Conservation (phyloP, 495 filamentous ascomycete genomes). For the Lasiosphaeria hispida region DNA sequence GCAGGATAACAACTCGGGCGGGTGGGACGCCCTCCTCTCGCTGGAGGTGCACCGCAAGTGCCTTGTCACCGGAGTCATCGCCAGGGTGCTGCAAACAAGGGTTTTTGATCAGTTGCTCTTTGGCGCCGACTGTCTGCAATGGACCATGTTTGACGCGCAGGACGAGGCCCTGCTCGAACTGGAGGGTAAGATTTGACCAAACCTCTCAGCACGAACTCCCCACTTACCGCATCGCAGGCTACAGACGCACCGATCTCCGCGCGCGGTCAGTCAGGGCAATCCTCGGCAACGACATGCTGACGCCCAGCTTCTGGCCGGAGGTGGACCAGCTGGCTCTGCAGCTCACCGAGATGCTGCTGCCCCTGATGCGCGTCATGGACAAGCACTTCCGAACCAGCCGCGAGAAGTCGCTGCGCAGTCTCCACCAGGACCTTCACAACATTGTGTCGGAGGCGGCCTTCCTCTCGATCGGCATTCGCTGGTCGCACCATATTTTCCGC, state of each 20-base stretch:
- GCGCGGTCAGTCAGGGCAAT: conserved; percentile 27
- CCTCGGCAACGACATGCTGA: conserved; percentile 29
- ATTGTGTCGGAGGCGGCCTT: conserved; percentile 44
- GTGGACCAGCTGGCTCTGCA: conserved; percentile 43
- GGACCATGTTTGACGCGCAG: conserved; percentile 32
- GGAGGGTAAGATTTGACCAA: conserved; percentile 37
- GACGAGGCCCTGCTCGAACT: conserved; percentile 30
- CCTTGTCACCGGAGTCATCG: conserved; percentile 42
- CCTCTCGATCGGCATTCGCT: conserved; percentile 42
- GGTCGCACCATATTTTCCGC: conserved; percentile 47
- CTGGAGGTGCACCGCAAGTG: conserved; percentile 34
- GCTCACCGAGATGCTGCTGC: conserved; percentile 40
- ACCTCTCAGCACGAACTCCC: not conserved
- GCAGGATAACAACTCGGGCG: conserved; percentile 34
- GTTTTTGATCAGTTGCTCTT: conserved; percentile 47
- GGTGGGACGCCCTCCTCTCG: conserved; percentile 42
- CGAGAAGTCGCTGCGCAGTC: conserved; percentile 11
- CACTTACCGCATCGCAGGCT: conserved; percentile 31
- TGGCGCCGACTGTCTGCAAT: conserved; percentile 31
- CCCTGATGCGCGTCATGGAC: conserved; percentile 38
- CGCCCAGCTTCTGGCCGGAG: conserved; percentile 38
- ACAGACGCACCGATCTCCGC: conserved; percentile 39
- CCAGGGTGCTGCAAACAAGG: conserved; percentile 39
- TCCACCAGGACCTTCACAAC: conserved; percentile 46
- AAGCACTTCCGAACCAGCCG: conserved; percentile 20